These are phyloP conservation scores for Mycena haematopus DNA, from an alignment of 768 basidiomycete genomes.

Conservation along the genomic window DNA sequence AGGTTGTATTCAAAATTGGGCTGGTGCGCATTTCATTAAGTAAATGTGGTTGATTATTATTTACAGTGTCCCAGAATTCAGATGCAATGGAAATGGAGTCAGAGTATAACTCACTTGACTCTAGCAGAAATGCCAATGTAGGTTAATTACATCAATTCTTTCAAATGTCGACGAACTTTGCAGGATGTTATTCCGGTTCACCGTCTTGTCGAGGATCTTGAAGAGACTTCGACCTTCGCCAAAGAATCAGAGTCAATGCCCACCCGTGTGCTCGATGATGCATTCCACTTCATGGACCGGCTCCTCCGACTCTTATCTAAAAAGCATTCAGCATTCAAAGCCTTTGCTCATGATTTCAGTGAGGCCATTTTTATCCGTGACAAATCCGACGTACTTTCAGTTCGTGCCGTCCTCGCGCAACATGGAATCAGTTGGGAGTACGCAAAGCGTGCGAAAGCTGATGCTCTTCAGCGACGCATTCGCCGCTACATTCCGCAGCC, in stretches of 20 bases:
- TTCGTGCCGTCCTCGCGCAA: neutral
- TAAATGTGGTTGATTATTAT: too few relatives aligned
- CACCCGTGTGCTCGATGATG: constrained; percentile 5
- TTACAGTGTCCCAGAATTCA: too few relatives aligned
- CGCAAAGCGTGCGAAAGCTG: neutral
- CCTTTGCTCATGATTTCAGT: constrained; percentile 2
- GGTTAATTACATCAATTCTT: too few relatives aligned
- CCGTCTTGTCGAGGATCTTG: too few relatives aligned
- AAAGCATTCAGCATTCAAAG: constrained; percentile 4
- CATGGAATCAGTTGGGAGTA: constrained; percentile 2
- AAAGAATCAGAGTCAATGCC: neutral
- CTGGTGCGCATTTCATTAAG: too few relatives aligned
- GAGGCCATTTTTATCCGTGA: constrained; percentile 9
- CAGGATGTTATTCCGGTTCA: neutral
- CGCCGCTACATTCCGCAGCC: neutral
- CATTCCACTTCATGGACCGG: constrained; percentile 8
- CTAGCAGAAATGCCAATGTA: too few relatives aligned
- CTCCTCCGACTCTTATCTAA: constrained; percentile 5
- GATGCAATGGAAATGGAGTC: too few relatives aligned
- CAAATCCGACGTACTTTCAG: neutral
- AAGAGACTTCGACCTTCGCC: neutral
- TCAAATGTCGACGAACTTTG: too few relatives aligned
- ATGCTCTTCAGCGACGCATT: neutral
- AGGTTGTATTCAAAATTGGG: too few relatives aligned
- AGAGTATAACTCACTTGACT: too few relatives aligned